Conservation (phyloP, 148 eudicot genomes). For the Rhododendron williamsianum region DNA sequence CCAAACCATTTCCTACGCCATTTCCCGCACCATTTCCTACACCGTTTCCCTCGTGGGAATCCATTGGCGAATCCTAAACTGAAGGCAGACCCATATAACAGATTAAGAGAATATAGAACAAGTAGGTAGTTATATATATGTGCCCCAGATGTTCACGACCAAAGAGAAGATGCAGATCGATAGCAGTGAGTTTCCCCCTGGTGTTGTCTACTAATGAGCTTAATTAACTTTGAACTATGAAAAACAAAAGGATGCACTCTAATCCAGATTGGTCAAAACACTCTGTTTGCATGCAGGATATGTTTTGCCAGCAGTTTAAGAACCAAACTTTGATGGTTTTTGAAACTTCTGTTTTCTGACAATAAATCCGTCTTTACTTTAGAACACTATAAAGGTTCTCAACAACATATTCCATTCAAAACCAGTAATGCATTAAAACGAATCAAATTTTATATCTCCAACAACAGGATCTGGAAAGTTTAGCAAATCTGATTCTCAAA, state of each 20-base stretch:
- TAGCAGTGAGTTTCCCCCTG: not conserved
- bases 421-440: not conserved
- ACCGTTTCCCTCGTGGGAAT: constrained; percentile 10
- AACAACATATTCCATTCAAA: not conserved
- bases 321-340: not conserved
- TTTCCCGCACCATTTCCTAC: too few relatives aligned
- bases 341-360: not conserved
- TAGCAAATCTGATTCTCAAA: not conserved
- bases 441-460: not conserved
- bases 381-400: not conserved
- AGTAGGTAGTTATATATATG: too few relatives aligned
- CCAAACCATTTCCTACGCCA: constrained; percentile 35
- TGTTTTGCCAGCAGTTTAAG: not conserved
- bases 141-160: not conserved
- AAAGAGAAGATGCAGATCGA: not conserved
- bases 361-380: not conserved
- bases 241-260: not conserved
- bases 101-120: not conserved
- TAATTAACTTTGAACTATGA: not conserved
- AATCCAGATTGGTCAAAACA: too few relatives aligned
- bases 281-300: too few relatives aligned
- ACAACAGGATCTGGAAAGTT: not conserved
- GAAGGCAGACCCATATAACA: not conserved
- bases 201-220: not conserved
- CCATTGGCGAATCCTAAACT: constrained; percentile 12